These are phyloP conservation scores for Thalia dealbata DNA, from an alignment of 176 grass and related monocot species.

Conservation along the genomic window DNA sequence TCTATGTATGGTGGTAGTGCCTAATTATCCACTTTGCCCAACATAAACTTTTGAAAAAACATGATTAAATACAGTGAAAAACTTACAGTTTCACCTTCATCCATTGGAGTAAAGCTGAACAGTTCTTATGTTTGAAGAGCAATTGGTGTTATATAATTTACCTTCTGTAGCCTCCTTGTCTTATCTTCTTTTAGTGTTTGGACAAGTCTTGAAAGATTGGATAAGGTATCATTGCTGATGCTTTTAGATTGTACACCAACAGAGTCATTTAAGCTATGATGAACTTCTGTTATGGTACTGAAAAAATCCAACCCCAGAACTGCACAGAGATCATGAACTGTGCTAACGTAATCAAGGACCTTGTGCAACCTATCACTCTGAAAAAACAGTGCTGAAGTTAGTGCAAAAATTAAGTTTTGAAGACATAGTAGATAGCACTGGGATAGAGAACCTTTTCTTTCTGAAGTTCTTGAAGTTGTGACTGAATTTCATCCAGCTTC, in stretches of 20 bases:
- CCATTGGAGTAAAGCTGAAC: not conserved
- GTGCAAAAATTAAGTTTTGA: not conserved
- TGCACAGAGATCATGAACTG: constrained; percentile 78
- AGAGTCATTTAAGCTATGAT: constrained; percentile 72
- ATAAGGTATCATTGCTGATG: constrained; percentile 72
- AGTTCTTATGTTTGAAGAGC: not conserved
- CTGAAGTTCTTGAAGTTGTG: constrained; percentile 69
- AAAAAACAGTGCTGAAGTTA: constrained; percentile 15
- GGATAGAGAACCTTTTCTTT: constrained; percentile 70
- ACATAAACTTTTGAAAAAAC: not conserved
- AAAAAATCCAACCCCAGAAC: constrained; percentile 84
- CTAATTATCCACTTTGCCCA: not conserved
- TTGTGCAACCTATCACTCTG: constrained; percentile 75
- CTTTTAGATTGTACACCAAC: constrained; percentile 67
- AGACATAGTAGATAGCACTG: constrained; percentile 3
- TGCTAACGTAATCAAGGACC: constrained; percentile 73
- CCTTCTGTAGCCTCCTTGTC: constrained; percentile 58
- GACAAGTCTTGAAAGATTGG: constrained; percentile 67
- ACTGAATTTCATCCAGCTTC: constrained; percentile 64
- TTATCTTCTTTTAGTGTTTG: constrained; percentile 63
- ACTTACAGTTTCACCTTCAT: not conserved
- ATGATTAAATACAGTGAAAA: not conserved
- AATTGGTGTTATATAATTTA: constrained; percentile 17
- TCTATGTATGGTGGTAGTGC: not conserved
- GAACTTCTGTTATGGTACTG: constrained; percentile 59